phyloP scores from a whole-genome alignment of 2,329 filamentous ascomycete species.

The Macrophomina phaseolina region DNA sequence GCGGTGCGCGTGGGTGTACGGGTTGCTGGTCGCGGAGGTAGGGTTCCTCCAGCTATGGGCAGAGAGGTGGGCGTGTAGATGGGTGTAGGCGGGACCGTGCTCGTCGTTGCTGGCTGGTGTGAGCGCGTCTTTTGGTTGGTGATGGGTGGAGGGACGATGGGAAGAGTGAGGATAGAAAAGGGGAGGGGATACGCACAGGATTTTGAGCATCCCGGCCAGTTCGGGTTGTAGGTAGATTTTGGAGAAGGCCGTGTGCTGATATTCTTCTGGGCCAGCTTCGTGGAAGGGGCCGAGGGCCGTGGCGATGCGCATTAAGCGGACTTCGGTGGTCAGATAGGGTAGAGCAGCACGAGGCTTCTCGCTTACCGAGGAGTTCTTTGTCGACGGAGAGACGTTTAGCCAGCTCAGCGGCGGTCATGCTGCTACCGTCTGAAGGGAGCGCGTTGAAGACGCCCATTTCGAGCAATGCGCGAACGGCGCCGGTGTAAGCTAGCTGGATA shows the following conservation, averaged over 20 bases:
- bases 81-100: slow-evolving; percentile 10
- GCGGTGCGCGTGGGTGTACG: slow-evolving; percentile 29
- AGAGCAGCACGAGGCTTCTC: too few relatives aligned
- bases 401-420: neutral
- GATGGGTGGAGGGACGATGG: too few relatives aligned
- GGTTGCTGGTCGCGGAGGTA: slow-evolving; percentile 26
- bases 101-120: neutral
- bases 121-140: too few relatives aligned
- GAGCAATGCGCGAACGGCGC: neutral
- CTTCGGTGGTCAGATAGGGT: neutral
- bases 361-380: neutral
- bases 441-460: slow-evolving; percentile 11
- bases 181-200: neutral
- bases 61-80: slow-evolving; percentile 29
- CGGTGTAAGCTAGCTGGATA: neutral
- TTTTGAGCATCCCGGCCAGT: neutral
- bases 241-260: neutral
- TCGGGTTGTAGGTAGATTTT: neutral
- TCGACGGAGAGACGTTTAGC: neutral
- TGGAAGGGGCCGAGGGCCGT: slow-evolving; percentile 7
- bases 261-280: neutral
- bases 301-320: neutral
- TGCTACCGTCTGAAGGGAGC: neutral
- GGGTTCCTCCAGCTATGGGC: slow-evolving; percentile 28
- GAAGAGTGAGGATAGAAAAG: too few relatives aligned